Conservation (phyloP, 192 early-diverging fungal genomes). For the Backusella tarrabulga region DNA sequence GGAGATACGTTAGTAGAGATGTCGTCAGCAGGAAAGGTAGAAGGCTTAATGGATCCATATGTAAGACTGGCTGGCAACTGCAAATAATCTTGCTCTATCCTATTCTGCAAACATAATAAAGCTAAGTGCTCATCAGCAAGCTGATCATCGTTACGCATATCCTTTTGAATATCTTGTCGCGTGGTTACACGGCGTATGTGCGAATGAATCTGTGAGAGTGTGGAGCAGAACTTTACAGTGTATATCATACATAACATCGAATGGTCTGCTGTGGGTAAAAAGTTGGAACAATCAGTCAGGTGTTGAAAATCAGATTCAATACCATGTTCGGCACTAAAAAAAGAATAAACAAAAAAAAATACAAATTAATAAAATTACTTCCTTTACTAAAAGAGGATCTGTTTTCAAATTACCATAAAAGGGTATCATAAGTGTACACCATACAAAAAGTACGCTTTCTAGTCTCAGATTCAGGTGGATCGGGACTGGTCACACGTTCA, state of each 20-base stretch:
- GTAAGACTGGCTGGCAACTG: background rate
- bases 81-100: background rate
- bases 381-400: background rate
- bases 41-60: background rate
- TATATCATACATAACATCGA: background rate
- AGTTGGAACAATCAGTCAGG: background rate
- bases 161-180: constrained; percentile 1
- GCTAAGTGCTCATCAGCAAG: background rate
- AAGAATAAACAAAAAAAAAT: background rate
- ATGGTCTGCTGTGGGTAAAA: background rate
- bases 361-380: background rate
- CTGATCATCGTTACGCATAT: background rate
- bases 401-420: constrained; percentile 13
- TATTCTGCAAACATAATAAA: constrained; percentile 6
- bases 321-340: constrained; percentile 14
- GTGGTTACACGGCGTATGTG: constrained; percentile 4
- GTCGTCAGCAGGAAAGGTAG: background rate
- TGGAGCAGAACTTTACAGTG: background rate
- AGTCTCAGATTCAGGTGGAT: constrained; percentile 9
- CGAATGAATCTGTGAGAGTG: constrained; percentile 6
- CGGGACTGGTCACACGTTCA: background rate
- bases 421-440: constrained; percentile 14
- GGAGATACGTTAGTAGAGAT: background rate
- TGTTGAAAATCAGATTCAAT: background rate
- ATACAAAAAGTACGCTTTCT: constrained; percentile 20